Conservation (phyloP, 768 basidiomycete species). For the Boletellus sp. region DNA sequence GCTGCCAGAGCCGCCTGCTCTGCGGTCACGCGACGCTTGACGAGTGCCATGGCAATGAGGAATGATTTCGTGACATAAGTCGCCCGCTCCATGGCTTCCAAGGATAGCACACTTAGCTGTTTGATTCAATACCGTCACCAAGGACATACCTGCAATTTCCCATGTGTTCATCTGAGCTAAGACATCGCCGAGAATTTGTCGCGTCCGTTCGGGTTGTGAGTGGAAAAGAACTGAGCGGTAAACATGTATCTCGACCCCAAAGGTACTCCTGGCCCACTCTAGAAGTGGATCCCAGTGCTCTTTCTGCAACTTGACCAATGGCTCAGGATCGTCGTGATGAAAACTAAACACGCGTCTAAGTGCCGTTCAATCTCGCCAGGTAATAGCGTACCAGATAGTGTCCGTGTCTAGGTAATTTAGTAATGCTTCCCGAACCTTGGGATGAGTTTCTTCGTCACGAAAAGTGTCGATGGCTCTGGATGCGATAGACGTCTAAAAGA, state of each 20-base stretch:
- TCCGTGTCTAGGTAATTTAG: slow-evolving; percentile 92
- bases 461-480: slow-evolving; percentile 88
- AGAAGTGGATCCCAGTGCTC: slow-evolving; percentile 88
- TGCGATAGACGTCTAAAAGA: slow-evolving; percentile 76
- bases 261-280: slow-evolving; percentile 69
- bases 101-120: not conserved
- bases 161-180: slow-evolving; percentile 69
- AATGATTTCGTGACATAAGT: slow-evolving; percentile 90
- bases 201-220: slow-evolving; percentile 67
- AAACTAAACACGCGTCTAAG: slow-evolving; percentile 49
- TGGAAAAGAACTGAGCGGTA: slow-evolving; percentile 70
- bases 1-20: slow-evolving; percentile 84
- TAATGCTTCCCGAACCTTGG: slow-evolving; percentile 63
- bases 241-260: slow-evolving; percentile 61
- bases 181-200: slow-evolving; percentile 52
- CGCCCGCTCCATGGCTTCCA: slow-evolving; percentile 82
- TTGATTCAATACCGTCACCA: not conserved
- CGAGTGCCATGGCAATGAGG: slow-evolving; percentile 80
- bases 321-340: slow-evolving; percentile 72
- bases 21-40: slow-evolving; percentile 68
- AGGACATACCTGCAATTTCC: slow-evolving; percentile 79
- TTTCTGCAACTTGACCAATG: slow-evolving; percentile 72
- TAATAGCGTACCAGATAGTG: slow-evolving; percentile 68
- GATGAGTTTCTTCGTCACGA: slow-evolving; percentile 49
- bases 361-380: not conserved